These are phyloP conservation scores for Phoma herbarum DNA, from an alignment of 2,329 filamentous ascomycete genomes.

Conservation along the genomic window DNA sequence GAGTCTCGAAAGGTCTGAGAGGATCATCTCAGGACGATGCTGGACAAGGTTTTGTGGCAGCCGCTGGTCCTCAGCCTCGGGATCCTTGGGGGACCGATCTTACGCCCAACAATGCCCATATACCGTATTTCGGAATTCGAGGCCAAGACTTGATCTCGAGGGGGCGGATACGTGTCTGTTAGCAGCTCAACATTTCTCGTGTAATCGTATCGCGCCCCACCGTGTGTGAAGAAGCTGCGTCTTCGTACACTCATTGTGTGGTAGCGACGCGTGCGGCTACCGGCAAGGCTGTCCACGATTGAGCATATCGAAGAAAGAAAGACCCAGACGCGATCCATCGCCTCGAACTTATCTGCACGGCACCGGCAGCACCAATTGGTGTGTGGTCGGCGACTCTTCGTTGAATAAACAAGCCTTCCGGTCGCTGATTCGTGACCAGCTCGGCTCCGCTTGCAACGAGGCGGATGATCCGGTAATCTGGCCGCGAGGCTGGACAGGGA, in stretches of 20 bases:
- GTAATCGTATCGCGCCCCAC: slow-evolving; percentile 27
- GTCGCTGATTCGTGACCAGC: slow-evolving; percentile 38
- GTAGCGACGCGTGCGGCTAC: slow-evolving; percentile 8
- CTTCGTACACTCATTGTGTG: neutral
- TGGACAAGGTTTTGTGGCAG: slow-evolving; percentile 33
- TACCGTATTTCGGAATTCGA: slow-evolving; percentile 30
- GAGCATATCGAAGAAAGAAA: slow-evolving; percentile 20
- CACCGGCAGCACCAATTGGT: slow-evolving; percentile 36
- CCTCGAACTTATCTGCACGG: slow-evolving; percentile 28
- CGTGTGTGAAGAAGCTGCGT: slow-evolving; percentile 23
- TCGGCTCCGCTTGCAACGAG: slow-evolving; percentile 38
- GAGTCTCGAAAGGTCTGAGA: slow-evolving; percentile 8
- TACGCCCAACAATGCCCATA: slow-evolving; percentile 40
- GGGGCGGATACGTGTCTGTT: slow-evolving; percentile 28
- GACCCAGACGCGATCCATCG: slow-evolving; percentile 27
- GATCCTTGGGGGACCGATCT: slow-evolving; percentile 39
- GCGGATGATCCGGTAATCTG: slow-evolving; percentile 42
- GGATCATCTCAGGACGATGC: slow-evolving; percentile 10
- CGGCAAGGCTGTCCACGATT: slow-evolving; percentile 21
- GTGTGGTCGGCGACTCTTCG: slow-evolving; percentile 38
- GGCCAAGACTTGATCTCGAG: slow-evolving; percentile 28
- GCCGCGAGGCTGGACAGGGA: slow-evolving; percentile 40
- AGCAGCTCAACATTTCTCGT: slow-evolving; percentile 34
- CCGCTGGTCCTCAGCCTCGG: slow-evolving; percentile 46
- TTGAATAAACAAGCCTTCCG: slow-evolving; percentile 39